Evolutionary conservation across 2,329 filamentous ascomycete species (phyloP).

Genomic region (Amauroascus verrucosus): DNA sequence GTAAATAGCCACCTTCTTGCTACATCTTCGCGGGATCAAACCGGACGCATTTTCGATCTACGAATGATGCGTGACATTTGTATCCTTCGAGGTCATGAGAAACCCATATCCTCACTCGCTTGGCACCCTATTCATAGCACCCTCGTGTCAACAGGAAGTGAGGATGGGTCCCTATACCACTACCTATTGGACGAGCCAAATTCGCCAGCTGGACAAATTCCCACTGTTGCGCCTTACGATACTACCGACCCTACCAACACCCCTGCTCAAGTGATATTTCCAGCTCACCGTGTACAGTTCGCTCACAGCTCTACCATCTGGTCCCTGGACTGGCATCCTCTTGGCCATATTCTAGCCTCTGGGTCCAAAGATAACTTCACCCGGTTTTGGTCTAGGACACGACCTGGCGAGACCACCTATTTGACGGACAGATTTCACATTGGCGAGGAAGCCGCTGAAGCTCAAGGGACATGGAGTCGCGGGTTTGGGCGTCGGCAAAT

Average conservation of each 20-base stretch:
- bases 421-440: conserved; percentile 92
- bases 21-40: conserved; percentile 87
- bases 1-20: conserved; percentile 75
- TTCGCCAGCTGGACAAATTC: conserved; percentile 60
- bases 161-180: conserved; percentile 81
- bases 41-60: conserved; percentile 84
- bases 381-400: conserved; percentile 85
- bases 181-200: conserved; percentile 96
- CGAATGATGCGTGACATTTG: conserved; percentile 98
- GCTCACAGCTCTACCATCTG: conserved; percentile 94
- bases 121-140: conserved; percentile 93
- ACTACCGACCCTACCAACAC: conserved; percentile 67
- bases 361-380: conserved; percentile 96
- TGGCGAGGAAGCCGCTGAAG: conserved; percentile 83
- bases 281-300: conserved; percentile 73
- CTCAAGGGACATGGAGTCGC: conserved; percentile 86
- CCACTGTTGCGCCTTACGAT: conserved; percentile 74
- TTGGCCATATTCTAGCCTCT: conserved; percentile 89
- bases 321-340: conserved; percentile 95
- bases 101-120: conserved; percentile 81
- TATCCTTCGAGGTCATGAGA: conserved; percentile 86
- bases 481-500: conserved; percentile 66
- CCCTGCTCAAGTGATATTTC: conserved; percentile 81
- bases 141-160: conserved; percentile 78
- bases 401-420: conserved; percentile 76